These are phyloP conservation scores for Talaromyces sp. DNA, from an alignment of 2,329 filamentous ascomycete species.

Conservation along the genomic window DNA sequence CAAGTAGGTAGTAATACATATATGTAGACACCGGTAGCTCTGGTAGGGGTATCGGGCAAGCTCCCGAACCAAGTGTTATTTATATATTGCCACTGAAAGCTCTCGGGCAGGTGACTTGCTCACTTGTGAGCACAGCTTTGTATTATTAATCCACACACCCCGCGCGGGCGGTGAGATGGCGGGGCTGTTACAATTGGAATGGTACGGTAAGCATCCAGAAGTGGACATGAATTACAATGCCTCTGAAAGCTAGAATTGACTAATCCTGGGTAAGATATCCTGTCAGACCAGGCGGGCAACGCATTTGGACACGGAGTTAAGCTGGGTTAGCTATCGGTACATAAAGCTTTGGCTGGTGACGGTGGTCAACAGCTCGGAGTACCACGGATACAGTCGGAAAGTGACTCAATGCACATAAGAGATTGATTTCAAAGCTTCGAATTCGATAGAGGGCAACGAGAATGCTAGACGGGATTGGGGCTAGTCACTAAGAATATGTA, in stretches of 20 bases:
- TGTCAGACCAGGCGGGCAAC: background rate
- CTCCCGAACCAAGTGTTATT: background rate
- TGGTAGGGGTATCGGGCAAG: too few relatives aligned
- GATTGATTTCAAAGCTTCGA: background rate
- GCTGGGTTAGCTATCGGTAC: background rate
- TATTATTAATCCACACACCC: slow-evolving; percentile 20
- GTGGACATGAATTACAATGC: too few relatives aligned
- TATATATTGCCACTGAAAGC: background rate
- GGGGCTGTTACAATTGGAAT: slow-evolving; percentile 10
- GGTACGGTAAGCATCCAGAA: background rate
- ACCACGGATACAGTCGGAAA: slow-evolving; percentile 13
- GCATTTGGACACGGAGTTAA: background rate
- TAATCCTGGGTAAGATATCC: background rate
- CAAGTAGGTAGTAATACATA: too few relatives aligned
- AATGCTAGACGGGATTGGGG: background rate
- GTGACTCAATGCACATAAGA: background rate
- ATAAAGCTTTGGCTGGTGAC: background rate
- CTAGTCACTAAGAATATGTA: too few relatives aligned
- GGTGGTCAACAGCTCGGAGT: slow-evolving; percentile 2
- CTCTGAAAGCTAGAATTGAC: background rate
- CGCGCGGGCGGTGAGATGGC: slow-evolving; percentile 19
- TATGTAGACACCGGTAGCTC: too few relatives aligned
- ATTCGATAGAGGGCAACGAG: background rate
- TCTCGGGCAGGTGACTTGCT: background rate
- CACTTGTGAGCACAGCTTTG: background rate